Percentiles rank a stretch among this genome's conserved stretches.
phyloP scores from a whole-genome alignment of 75 land plant species.

The Cunninghamia lanceolata region DNA sequence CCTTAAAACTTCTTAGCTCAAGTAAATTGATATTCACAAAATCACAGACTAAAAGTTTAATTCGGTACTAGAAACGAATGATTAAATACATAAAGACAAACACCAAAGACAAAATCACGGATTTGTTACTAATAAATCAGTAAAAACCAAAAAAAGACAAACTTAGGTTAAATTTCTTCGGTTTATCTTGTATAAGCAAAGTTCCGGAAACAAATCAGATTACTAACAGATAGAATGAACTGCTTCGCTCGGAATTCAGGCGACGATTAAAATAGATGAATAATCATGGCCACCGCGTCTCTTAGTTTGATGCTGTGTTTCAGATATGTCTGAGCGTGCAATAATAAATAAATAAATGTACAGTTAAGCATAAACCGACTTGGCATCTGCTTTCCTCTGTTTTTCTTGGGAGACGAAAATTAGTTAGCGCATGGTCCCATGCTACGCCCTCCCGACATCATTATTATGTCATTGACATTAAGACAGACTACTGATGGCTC shows the following conservation, averaged over 20 bases:
- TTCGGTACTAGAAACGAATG: not conserved
- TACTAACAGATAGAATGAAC: not conserved
- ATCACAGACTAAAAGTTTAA: not conserved
- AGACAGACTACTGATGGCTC: not conserved
- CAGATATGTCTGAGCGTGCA: not conserved
- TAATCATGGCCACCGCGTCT: too few relatives aligned
- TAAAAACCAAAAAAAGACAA: too few relatives aligned
- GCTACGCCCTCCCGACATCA: not conserved
- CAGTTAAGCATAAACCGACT: not conserved
- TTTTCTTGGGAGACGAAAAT: not conserved
- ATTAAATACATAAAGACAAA: not conserved
- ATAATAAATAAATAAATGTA: not conserved
- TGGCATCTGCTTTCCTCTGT: not conserved
- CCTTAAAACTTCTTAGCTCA: not conserved
- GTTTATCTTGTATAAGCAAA: too few relatives aligned
- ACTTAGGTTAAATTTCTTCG: too few relatives aligned
- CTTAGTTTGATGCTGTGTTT: not conserved
- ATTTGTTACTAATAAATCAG: not conserved
- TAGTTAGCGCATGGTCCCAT: not conserved
- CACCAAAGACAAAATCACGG: not conserved
- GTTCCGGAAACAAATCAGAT: not conserved
- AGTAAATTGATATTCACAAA: not conserved
- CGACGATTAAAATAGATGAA: not conserved
- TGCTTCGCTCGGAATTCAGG: not conserved
- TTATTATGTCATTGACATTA: not conserved